Evolutionary conservation across 495 filamentous ascomycete genomes (phyloP).

Genomic region (Aspergillus olivimuriae): DNA sequence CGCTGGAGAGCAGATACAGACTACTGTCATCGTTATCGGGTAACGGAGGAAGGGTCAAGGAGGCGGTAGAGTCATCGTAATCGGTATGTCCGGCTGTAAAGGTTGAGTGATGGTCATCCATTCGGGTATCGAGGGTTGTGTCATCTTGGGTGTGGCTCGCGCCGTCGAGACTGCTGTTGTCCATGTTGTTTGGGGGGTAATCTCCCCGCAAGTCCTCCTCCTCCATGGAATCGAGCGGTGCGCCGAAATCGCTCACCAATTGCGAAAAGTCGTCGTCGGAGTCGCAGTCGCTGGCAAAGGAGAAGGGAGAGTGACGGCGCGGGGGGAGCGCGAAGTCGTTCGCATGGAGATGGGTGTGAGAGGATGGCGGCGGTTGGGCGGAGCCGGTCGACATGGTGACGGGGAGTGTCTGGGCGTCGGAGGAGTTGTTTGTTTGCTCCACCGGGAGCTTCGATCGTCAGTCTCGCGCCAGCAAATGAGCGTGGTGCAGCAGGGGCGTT

Average conservation of each 20-base stretch:
- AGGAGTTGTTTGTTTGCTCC: slow-evolving; percentile 32
- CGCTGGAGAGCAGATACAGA: slow-evolving; percentile 28
- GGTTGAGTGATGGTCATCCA: slow-evolving; percentile 6
- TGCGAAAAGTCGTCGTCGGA: slow-evolving; percentile 30
- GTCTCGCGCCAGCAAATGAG: background rate
- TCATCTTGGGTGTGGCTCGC: slow-evolving; percentile 14
- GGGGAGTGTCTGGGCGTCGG: slow-evolving; percentile 11
- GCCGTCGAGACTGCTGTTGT: slow-evolving; percentile 12
- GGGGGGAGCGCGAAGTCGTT: slow-evolving; percentile 19
- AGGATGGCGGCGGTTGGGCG: slow-evolving; percentile 16
- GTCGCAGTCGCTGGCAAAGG: slow-evolving; percentile 28
- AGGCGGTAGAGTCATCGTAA: slow-evolving; percentile 18
- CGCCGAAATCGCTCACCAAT: slow-evolving; percentile 31
- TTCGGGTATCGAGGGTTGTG: slow-evolving; percentile 6
- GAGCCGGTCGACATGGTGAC: slow-evolving; percentile 37
- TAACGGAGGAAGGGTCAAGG: slow-evolving; percentile 30
- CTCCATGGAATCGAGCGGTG: slow-evolving; percentile 29
- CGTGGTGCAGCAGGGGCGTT: slow-evolving; percentile 6
- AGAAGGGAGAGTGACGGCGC: slow-evolving; percentile 21
- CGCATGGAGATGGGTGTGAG: slow-evolving; percentile 11
- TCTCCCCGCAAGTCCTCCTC: slow-evolving; percentile 28
- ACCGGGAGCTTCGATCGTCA: slow-evolving; percentile 12
- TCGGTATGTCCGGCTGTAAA: slow-evolving; percentile 10
- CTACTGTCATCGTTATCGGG: slow-evolving; percentile 36
- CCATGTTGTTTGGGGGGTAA: slow-evolving; percentile 19